Evolutionary conservation across 768 basidiomycete species (phyloP).

Genomic region (Amanita pallidorosea): DNA sequence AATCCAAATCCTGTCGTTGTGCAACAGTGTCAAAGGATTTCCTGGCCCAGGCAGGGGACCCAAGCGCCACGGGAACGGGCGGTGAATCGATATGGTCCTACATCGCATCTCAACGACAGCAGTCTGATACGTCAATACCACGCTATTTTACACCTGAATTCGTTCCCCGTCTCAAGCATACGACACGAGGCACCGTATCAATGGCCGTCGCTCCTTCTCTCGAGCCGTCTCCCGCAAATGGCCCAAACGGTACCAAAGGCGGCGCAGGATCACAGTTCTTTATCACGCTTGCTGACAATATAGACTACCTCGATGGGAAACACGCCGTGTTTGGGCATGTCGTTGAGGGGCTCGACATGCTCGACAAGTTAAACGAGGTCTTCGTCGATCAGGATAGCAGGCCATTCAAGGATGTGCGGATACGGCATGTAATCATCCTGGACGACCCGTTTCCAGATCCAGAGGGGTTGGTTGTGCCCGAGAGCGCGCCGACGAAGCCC

Average conservation of each 20-base stretch:
- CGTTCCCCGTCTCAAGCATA: conserved; percentile 74
- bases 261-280: conserved; percentile 93
- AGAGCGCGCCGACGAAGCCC: conserved; percentile 67
- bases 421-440: conserved; percentile 91
- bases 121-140: conserved; percentile 19
- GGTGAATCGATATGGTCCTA: conserved; percentile 86
- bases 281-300: conserved; percentile 80
- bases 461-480: conserved; percentile 57
- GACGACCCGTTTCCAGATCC: conserved; percentile 97
- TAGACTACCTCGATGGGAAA: conserved; percentile 90
- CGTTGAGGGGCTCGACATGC: conserved; percentile 85
- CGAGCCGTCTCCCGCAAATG: conserved; percentile 17
- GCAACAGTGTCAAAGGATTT: conserved; percentile 89
- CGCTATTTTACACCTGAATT: conserved; percentile 88
- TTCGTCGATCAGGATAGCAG: conserved; percentile 82
- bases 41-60: conserved; percentile 93
- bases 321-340: conserved; percentile 95
- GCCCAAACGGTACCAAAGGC: conserved; percentile 24
- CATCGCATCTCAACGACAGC: conserved; percentile 34
- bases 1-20: conserved; percentile 2
- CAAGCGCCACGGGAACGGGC: conserved; percentile 87
- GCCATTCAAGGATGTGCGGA: conserved; percentile 89
- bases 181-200: conserved; percentile 78
- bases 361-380: conserved; percentile 89
- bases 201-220: conserved; percentile 92